Evolutionary conservation across 83 land plant species (phyloP).

Genomic region (Picea mariana): DNA sequence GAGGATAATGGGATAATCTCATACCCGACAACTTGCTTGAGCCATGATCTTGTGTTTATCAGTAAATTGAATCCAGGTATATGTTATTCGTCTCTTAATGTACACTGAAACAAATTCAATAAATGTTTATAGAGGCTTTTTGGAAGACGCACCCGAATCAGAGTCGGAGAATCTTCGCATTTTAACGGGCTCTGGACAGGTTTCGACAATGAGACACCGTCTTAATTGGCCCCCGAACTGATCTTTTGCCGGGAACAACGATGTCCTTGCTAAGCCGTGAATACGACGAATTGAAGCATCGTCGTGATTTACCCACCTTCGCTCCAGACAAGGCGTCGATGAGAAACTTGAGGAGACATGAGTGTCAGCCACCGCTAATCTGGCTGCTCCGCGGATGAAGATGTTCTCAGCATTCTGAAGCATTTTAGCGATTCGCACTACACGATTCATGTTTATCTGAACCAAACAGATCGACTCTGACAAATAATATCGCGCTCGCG

Average conservation of each 20-base stretch:
- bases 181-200: constrained; percentile 3
- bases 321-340: background rate
- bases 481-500: no score
- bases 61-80: background rate
- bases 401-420: background rate
- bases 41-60: background rate
- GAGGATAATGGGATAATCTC: background rate
- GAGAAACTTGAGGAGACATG: background rate
- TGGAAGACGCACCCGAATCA: constrained; percentile 19
- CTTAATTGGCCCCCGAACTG: constrained; percentile 4
- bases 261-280: background rate
- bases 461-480: background rate
- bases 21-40: background rate
- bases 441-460: background rate
- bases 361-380: background rate
- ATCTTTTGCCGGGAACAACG: background rate
- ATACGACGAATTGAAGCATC: background rate
- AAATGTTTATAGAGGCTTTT: background rate
- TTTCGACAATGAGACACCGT: constrained; percentile 23
- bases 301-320: background rate
- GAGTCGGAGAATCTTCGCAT: constrained; percentile 15
- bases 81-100: no score
- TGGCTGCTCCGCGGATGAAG: no score
- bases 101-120: background rate
- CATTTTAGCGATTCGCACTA: no score